Evolutionary conservation across 768 basidiomycete genomes (phyloP).

Genomic region (Hypsizygus marmoreus): DNA sequence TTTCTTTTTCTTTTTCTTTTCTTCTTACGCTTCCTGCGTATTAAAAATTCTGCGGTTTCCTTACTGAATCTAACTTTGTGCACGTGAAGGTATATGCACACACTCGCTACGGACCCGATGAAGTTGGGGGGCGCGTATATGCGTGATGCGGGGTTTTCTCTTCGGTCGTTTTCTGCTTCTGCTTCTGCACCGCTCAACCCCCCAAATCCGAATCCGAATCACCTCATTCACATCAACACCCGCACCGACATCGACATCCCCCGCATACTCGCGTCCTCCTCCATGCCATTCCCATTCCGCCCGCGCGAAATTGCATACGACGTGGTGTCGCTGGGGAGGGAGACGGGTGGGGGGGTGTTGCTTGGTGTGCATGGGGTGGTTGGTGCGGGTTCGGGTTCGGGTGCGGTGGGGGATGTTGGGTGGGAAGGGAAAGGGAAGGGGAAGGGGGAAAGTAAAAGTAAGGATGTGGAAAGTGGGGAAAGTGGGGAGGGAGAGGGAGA

Average conservation of each 20-base stretch:
- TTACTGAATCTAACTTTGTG: constrained; percentile 22
- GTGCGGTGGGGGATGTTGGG: constrained; percentile 8
- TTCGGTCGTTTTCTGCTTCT: no score
- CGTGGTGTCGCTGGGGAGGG: constrained; percentile 15
- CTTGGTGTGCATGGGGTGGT: constrained; percentile 28
- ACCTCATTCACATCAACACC: no score
- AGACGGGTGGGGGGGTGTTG: constrained; percentile 20
- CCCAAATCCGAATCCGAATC: no score
- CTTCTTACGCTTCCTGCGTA: not conserved
- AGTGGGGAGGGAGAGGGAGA: no score
- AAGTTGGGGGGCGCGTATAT: no score
- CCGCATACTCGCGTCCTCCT: constrained; percentile 9
- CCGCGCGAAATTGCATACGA: constrained; percentile 25
- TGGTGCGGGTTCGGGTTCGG: constrained; percentile 4
- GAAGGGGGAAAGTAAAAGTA: not conserved
- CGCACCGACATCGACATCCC: constrained; percentile 15
- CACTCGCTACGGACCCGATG: no score
- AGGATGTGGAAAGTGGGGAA: no score
- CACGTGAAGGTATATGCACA: no score
- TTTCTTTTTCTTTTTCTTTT: not conserved
- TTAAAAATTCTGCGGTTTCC: constrained; percentile 4
- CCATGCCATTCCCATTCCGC: constrained; percentile 28
- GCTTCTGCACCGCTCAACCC: no score
- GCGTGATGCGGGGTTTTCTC: no score
- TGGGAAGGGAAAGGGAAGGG: not conserved